Evolutionary conservation across 805 yeast genomes (phyloP), one percentile per base, ranked within the genome.

Genomic region (Jamesozyma rosinii): DNA sequence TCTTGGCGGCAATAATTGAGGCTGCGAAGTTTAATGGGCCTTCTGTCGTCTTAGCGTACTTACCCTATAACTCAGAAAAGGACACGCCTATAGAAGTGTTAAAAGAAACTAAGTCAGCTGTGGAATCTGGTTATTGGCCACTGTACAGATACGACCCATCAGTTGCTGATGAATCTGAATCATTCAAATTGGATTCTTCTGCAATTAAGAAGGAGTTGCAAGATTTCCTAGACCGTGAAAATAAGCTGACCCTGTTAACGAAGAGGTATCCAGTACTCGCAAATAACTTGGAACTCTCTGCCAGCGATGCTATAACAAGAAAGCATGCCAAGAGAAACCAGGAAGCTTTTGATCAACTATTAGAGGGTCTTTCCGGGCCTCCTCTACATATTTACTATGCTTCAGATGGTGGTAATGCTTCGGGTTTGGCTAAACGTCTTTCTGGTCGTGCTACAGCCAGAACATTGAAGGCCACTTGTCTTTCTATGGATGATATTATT

Each of bases 101-200:
- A 54, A 81, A 83, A 61, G 92, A 85, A 61, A 89, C 97, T 29
- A 90, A 90, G 64, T 69, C 67, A 49, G 90, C 95, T 19, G 95
- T 90, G 37, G 96, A 86, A 55, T 70, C 88, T 29, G 97, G 97
- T n/a, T 82, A 83, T 68, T 88, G 97, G 95, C 97, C 97, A 38
- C 72, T 90, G 48, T 90, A 89, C 68, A 74, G 96, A 60, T 90
- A 74, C 67, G 74, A 86, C 53, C 95, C 97, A 44, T 50, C 62
- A 9, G 39, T 32, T 30, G 26, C 27, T 5, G 74, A 70, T 31
- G 74, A 68, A 15, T 60, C 65, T 3, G 75, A 78, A n/a, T 61
- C 63, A 40, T 90, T 90, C 73, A 77, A 77, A 54, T 72, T 90
- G 43, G 97, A 90, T 63, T 88, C 97, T 4, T 78, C 89, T 14